Evolutionary conservation across 805 yeast species (phyloP).

Genomic region (Yarrowia divulgata): DNA sequence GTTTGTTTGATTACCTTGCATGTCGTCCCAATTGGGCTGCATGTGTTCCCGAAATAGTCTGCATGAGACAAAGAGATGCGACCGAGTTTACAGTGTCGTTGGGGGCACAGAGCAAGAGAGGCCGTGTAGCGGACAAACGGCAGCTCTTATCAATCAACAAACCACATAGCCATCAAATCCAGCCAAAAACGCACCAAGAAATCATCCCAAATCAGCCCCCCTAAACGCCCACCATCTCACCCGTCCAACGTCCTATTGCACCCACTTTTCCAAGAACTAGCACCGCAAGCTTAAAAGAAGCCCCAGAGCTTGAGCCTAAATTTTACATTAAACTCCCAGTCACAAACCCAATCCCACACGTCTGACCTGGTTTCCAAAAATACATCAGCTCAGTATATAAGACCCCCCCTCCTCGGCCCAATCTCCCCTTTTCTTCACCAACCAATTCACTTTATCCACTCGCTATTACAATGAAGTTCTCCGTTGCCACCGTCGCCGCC

Average conservation of each 20-base stretch:
- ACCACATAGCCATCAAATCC: background rate
- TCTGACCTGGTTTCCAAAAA: conserved; percentile 12
- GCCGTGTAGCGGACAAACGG: background rate
- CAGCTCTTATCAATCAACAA: too few relatives aligned
- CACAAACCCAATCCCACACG: conserved; percentile 9
- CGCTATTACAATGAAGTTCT: conserved; percentile 43
- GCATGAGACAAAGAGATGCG: conserved; percentile 15
- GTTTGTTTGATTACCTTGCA: conserved; percentile 35
- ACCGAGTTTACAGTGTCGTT: background rate
- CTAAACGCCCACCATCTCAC: background rate
- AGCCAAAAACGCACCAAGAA: background rate
- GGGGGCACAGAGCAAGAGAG: background rate
- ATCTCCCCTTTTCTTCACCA: background rate
- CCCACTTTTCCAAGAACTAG: background rate
- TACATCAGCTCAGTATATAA: conserved; percentile 18
- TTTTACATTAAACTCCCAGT: background rate
- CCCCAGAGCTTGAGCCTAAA: conserved; percentile 4
- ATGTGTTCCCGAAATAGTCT: conserved; percentile 21
- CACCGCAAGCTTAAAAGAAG: conserved; percentile 16
- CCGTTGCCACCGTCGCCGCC: conserved; percentile 42
- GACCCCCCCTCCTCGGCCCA: background rate
- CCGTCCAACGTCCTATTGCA: background rate
- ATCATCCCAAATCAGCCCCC: too few relatives aligned
- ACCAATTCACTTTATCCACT: conserved; percentile 35
- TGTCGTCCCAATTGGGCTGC: conserved; percentile 12